A percentile compares a stretch with the other conserved stretches of the same genome.
Conservation (phyloP, 2,329 filamentous ascomycete genomes). For the Fusarium begoniae region DNA sequence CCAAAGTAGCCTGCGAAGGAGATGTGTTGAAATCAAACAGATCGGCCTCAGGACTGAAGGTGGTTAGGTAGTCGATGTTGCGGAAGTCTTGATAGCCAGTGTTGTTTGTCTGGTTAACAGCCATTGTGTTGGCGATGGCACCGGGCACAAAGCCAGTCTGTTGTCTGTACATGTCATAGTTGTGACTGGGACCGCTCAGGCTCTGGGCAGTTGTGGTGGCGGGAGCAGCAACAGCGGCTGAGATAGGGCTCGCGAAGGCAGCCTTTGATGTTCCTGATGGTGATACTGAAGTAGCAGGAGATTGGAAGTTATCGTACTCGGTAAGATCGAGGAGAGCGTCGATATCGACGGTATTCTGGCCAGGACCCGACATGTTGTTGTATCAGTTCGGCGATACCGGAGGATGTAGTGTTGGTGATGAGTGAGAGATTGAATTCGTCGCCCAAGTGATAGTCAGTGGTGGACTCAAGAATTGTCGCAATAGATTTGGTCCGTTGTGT, state of each 20-base stretch:
- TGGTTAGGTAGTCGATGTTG: conserved; percentile 61
- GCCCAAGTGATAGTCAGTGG: not conserved
- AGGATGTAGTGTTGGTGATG: conserved; percentile 8
- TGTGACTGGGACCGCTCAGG: conserved; percentile 86
- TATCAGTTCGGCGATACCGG: conserved; percentile 19
- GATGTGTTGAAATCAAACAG: conserved; percentile 78
- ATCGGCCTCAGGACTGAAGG: conserved; percentile 69
- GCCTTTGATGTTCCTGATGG: conserved; percentile 63
- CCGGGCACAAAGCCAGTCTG: conserved; percentile 92
- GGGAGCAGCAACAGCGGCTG: conserved; percentile 64
- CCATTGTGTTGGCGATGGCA: conserved; percentile 81
- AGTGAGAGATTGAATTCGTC: not conserved
- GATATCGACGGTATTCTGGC: conserved; percentile 59
- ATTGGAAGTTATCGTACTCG: conserved; percentile 72
- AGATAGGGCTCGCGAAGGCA: conserved; percentile 61
- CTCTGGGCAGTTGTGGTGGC: conserved; percentile 65
- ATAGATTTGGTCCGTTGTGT: not conserved
- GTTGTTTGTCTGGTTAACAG: conserved; percentile 73
- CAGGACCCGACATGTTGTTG: conserved; percentile 52
- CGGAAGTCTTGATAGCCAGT: conserved; percentile 62
- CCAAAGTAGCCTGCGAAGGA: conserved; percentile 68
- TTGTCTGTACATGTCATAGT: conserved; percentile 95
- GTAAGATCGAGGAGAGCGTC: conserved; percentile 69
- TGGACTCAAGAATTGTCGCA: not conserved
- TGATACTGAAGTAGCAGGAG: conserved; percentile 63